Evolutionary conservation across 768 basidiomycete genomes (phyloP).

Genomic region (Daedaleopsis nitida): DNA sequence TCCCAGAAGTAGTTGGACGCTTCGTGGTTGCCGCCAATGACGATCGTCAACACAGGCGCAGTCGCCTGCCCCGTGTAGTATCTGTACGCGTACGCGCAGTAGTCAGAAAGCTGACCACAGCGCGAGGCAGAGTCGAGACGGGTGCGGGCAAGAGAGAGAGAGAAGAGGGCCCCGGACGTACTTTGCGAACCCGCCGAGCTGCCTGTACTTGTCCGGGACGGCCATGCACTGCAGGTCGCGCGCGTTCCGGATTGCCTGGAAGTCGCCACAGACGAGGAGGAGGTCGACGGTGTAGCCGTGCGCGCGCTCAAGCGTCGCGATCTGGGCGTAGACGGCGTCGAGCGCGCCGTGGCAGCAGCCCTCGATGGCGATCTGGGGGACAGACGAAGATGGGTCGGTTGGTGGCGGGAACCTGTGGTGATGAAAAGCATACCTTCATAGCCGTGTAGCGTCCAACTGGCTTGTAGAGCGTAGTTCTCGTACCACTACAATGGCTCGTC

Average conservation of each 20-base stretch:
- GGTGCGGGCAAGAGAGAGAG: background rate
- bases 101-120: too few species aligned
- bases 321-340: constrained; percentile 80
- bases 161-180: constrained; percentile 36
- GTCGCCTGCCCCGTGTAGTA: constrained; percentile 84
- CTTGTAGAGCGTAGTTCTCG: too few species aligned
- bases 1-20: constrained; percentile 98
- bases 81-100: constrained; percentile 36
- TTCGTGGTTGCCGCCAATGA: constrained; percentile 98
- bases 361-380: constrained; percentile 76
- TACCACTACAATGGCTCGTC: too few species aligned
- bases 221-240: constrained; percentile 89
- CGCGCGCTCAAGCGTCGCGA: constrained; percentile 59
- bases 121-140: too few species aligned
- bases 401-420: background rate
- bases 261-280: constrained; percentile 94
- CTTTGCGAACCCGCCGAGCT: constrained; percentile 84
- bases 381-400: background rate
- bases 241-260: constrained; percentile 87
- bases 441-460: background rate
- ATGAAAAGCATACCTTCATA: background rate
- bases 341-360: constrained; percentile 96
- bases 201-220: constrained; percentile 85
- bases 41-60: constrained; percentile 88
- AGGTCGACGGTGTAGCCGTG: constrained; percentile 76